These are phyloP conservation scores for Rhizophora mangle DNA, from an alignment of 345 rosid species.

Conservation along the genomic window DNA sequence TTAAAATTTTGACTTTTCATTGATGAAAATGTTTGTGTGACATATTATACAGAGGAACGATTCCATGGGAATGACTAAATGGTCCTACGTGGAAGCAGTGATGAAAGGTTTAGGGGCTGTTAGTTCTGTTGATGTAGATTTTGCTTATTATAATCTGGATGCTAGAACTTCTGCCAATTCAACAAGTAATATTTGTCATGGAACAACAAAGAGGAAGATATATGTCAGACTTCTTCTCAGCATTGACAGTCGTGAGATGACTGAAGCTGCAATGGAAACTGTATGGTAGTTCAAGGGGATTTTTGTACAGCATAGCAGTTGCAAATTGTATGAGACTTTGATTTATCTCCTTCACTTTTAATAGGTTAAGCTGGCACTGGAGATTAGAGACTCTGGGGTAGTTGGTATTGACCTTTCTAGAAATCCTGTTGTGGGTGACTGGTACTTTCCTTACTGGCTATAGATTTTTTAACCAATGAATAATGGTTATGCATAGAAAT, in stretches of 20 bases:
- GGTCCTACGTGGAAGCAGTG: conserved; percentile 95
- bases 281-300: conserved; percentile 40
- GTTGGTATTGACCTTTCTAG: conserved; percentile 96
- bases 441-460: conserved; percentile 37
- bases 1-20: neutral
- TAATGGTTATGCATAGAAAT: neutral
- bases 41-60: conserved; percentile 57
- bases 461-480: neutral
- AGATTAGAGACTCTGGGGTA: conserved; percentile 69
- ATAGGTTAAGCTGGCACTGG: conserved; percentile 85
- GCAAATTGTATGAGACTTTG: conserved; percentile 7
- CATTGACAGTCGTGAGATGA: conserved; percentile 86
- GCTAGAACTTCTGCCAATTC: too few relatives aligned
- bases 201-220: conserved; percentile 53
- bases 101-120: conserved; percentile 63
- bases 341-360: conserved; percentile 5
- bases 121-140: conserved; percentile 57
- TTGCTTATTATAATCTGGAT: conserved; percentile 25
- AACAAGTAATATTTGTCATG: conserved; percentile 31
- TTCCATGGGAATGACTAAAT: conserved; percentile 82
- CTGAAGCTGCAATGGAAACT: conserved; percentile 88
- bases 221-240: conserved; percentile 90
- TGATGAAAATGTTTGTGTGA: conserved; percentile 17
- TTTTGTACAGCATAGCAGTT: neutral
- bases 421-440: conserved; percentile 78